Conservation (phyloP, 1,139 yeast species). For the Blastobotrys proliferans region DNA sequence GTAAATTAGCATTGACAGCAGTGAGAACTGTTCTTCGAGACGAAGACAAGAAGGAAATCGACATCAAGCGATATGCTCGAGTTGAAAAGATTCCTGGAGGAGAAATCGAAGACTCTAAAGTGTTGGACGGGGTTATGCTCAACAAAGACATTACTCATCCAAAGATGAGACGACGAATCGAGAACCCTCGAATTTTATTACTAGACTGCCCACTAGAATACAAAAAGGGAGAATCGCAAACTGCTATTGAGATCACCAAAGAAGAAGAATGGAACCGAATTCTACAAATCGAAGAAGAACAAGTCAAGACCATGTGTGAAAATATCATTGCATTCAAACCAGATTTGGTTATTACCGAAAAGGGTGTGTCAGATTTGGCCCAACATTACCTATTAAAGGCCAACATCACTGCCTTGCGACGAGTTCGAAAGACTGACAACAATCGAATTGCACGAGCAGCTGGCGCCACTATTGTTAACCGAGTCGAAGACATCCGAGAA, state of each 20-base stretch:
- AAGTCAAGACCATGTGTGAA: slow-evolving; percentile 82
- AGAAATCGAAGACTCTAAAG: slow-evolving; percentile 86
- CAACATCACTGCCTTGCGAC: slow-evolving; percentile 86
- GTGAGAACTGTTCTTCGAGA: slow-evolving; percentile 71
- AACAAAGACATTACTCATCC: slow-evolving; percentile 98
- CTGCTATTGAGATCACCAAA: slow-evolving; percentile 93
- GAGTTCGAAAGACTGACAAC: slow-evolving; percentile 93
- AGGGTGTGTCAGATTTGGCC: slow-evolving; percentile 97
- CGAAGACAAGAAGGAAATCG: slow-evolving; percentile 77
- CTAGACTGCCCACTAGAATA: slow-evolving; percentile 97
- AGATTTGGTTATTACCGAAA: slow-evolving; percentile 92
- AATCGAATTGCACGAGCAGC: slow-evolving; percentile 96
- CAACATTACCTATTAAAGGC: slow-evolving; percentile 94
- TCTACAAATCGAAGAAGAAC: slow-evolving; percentile 96
- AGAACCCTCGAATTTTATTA: slow-evolving; percentile 81
- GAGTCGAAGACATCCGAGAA: slow-evolving; percentile 91
- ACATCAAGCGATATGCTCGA: slow-evolving; percentile 86
- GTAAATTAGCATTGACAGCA: slow-evolving; percentile 80
- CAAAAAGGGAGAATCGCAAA: slow-evolving; percentile 98
- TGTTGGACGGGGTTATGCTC: slow-evolving; percentile 85
- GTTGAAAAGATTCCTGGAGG: slow-evolving; percentile 98
- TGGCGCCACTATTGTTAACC: slow-evolving; percentile 94
- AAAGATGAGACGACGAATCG: slow-evolving; percentile 85
- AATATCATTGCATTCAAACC: slow-evolving; percentile 83
- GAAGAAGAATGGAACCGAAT: slow-evolving; percentile 97